Percentiles rank a stretch among this genome's conserved stretches.
Evolutionary conservation across 139 green algal species (phyloP).

Genomic region (Dunaliella primolecta): DNA sequence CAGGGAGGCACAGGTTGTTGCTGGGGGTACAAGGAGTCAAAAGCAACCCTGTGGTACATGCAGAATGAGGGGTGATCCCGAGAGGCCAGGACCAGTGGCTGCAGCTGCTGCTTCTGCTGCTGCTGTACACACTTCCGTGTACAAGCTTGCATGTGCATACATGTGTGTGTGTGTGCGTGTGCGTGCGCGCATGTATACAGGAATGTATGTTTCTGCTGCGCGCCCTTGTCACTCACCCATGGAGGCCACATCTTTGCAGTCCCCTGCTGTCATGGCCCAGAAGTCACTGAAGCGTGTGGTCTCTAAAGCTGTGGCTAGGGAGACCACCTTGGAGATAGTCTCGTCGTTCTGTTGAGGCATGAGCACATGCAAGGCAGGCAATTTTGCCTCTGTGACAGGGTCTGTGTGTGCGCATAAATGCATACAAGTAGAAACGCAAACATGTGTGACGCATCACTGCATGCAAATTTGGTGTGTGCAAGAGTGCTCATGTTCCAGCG

Average conservation of each 20-base stretch:
- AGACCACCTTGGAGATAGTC: slow-evolving; percentile 20
- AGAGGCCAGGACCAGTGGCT: too few relatives aligned
- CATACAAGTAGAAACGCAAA: not conserved
- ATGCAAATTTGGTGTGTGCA: not conserved
- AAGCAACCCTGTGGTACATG: not conserved
- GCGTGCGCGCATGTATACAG: too few relatives aligned
- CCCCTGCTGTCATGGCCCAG: not conserved
- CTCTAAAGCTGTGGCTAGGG: slow-evolving; percentile 18
- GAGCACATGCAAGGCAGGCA: not conserved
- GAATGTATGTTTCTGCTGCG: too few relatives aligned
- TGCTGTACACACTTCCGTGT: too few relatives aligned
- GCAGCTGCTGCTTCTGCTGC: too few relatives aligned
- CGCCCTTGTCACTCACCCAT: slow-evolving; percentile 8
- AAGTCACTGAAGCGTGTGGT: slow-evolving; percentile 22
- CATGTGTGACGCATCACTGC: not conserved
- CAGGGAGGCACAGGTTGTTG: not conserved
- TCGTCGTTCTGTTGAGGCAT: slow-evolving; percentile 22
- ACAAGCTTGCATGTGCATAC: too few relatives aligned
- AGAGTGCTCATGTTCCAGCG: slow-evolving; percentile 6
- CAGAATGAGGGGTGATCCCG: too few relatives aligned
- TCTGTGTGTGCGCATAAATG: not conserved
- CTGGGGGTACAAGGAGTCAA: not conserved
- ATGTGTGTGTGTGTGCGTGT: too few relatives aligned
- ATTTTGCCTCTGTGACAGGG: not conserved
- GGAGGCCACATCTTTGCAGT: slow-evolving; percentile 8